These are phyloP conservation scores for Arbutus unedo DNA, from an alignment of 148 eudicot genomes.

Conservation along the genomic window DNA sequence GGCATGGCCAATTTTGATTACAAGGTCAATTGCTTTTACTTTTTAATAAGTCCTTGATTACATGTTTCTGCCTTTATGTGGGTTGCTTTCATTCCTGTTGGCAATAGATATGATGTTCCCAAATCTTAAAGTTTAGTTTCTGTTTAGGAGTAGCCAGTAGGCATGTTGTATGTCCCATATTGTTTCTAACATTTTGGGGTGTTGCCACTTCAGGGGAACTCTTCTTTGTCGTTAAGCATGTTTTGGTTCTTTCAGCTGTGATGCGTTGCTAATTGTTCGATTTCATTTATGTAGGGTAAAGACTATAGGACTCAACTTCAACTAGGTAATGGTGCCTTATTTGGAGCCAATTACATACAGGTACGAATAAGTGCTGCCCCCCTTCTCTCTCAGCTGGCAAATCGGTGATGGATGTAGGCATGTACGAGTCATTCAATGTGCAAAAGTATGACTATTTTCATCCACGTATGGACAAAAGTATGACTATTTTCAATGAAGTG, in stretches of 20 bases:
- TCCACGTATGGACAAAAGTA: background rate
- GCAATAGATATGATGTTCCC: background rate
- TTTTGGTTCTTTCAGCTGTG: background rate
- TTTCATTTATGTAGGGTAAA: slow-evolving; percentile 45
- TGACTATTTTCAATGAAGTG: background rate
- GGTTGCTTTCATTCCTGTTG: background rate
- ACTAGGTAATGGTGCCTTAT: slow-evolving; percentile 68
- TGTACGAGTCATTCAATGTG: background rate
- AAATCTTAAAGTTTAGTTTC: background rate
- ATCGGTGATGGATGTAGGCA: background rate
- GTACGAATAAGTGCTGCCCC: slow-evolving; percentile 23
- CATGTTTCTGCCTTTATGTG: background rate
- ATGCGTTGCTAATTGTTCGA: background rate
- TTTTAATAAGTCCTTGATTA: background rate
- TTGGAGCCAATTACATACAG: slow-evolving; percentile 88
- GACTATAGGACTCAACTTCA: slow-evolving; percentile 78
- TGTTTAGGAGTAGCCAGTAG: background rate
- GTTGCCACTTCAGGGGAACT: background rate
- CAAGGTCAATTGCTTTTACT: slow-evolving; percentile 41
- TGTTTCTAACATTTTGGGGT: background rate
- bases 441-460: background rate
- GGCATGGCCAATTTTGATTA: slow-evolving; percentile 72
- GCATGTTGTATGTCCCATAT: background rate
- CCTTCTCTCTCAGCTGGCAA: background rate
- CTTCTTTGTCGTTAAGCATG: background rate